phyloP scores from a whole-genome alignment of 2,329 filamentous ascomycete species.

The Paraconiothyrium brasiliense region DNA sequence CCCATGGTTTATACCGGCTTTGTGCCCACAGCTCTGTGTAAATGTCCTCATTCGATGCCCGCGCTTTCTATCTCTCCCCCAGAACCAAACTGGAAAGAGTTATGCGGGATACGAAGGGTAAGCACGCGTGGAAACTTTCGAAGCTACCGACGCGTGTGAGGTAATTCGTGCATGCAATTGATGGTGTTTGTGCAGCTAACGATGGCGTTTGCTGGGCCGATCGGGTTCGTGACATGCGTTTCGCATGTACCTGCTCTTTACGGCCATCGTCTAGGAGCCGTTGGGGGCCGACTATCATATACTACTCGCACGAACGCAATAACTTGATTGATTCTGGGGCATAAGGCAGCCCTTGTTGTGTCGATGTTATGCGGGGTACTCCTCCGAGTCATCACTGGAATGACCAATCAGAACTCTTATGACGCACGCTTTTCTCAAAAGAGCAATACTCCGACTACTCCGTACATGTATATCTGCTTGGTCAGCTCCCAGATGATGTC shows the following conservation, averaged over 20 bases:
- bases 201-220: too few relatives aligned
- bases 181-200: too few relatives aligned
- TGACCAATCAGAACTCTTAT: neutral
- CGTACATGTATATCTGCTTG: neutral
- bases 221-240: too few relatives aligned
- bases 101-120: too few relatives aligned
- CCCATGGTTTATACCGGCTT: too few relatives aligned
- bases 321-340: neutral
- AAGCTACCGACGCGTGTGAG: too few relatives aligned
- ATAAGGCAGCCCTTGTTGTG: neutral
- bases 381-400: neutral
- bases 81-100: too few relatives aligned
- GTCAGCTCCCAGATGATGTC: neutral
- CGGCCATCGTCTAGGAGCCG: neutral
- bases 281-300: neutral
- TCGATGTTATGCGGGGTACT: neutral
- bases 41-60: too few relatives aligned
- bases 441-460: neutral
- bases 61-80: too few relatives aligned
- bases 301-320: neutral
- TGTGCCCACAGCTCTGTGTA: too few relatives aligned
- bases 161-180: too few relatives aligned
- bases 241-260: neutral
- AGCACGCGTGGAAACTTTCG: too few relatives aligned
- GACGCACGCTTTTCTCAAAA: neutral